Conservation (phyloP, 768 basidiomycete genomes). For the Hericium rajendrae region DNA sequence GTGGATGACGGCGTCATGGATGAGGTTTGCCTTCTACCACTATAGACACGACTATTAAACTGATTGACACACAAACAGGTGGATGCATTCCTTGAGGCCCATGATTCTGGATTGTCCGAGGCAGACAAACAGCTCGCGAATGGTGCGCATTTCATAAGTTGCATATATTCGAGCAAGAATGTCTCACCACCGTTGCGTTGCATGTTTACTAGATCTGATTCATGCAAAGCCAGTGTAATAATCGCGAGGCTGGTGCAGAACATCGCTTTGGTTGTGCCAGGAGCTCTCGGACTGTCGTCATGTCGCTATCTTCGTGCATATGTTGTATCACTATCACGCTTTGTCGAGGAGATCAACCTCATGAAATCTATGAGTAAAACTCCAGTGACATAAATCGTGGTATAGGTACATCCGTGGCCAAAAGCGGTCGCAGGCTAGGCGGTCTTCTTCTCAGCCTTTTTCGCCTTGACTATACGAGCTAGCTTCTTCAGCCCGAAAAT, state of each 20-base stretch:
- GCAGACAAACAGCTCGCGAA: constrained; percentile 71
- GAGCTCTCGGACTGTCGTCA: not conserved
- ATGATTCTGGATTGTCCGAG: constrained; percentile 77
- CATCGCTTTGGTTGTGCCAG: not conserved
- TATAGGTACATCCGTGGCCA: no score
- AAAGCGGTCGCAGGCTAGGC: not conserved
- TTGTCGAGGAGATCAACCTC: not conserved
- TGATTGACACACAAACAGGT: constrained; percentile 34
- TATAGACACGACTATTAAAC: not conserved
- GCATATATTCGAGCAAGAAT: not conserved
- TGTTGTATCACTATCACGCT: constrained; percentile 10
- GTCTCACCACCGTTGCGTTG: not conserved
- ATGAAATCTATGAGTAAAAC: not conserved
- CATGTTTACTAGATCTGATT: constrained; percentile 37
- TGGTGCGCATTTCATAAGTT: constrained; percentile 33
- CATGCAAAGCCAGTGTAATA: constrained; percentile 52
- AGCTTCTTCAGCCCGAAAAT: not conserved
- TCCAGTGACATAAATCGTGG: not conserved
- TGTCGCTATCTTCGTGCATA: constrained; percentile 2
- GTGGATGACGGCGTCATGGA: constrained; percentile 80
- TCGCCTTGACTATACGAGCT: not conserved
- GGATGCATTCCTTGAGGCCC: constrained; percentile 90
- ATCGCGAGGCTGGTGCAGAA: constrained; percentile 1
- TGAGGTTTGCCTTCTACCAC: constrained; percentile 43
- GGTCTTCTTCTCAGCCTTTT: not conserved